Evolutionary conservation across 2,329 filamentous ascomycete species (phyloP).

Genomic region (Sphaerulina vaccinii): DNA sequence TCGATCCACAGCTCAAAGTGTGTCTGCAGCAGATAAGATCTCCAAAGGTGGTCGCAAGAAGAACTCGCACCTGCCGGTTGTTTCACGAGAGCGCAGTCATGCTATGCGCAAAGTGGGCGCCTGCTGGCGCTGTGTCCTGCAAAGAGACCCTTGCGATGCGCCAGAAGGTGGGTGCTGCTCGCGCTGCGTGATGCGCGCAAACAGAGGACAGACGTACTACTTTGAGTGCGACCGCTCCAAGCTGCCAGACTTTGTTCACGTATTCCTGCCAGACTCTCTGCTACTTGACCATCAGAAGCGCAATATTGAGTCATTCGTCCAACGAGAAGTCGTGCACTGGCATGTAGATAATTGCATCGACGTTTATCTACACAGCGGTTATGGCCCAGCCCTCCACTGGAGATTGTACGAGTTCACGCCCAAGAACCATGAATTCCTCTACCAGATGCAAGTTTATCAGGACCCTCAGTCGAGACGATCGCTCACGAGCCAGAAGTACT

Average conservation of each 20-base stretch:
- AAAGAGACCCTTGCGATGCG: conserved; percentile 45
- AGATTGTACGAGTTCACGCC: conserved; percentile 50
- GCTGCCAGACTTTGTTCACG: conserved; percentile 44
- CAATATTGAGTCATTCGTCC: conserved; percentile 43
- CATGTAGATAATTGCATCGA: conserved; percentile 39
- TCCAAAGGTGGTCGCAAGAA: conserved; percentile 38
- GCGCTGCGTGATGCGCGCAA: conserved; percentile 36
- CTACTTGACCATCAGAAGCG: conserved; percentile 40
- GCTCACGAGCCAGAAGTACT: conserved; percentile 38
- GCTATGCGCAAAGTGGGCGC: conserved; percentile 48
- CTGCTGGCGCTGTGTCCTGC: conserved; percentile 51
- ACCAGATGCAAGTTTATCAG: conserved; percentile 46
- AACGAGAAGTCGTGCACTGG: conserved; percentile 38
- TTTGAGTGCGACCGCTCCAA: conserved; percentile 49
- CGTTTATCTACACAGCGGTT: conserved; percentile 45
- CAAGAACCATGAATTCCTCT: conserved; percentile 40
- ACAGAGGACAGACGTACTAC: conserved; percentile 41
- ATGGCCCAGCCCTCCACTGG: conserved; percentile 45
- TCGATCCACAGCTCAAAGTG: neutral
- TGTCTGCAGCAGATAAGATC: conserved; percentile 13
- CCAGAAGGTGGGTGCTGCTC: conserved; percentile 30
- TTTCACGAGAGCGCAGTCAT: conserved; percentile 42
- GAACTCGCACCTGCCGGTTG: conserved; percentile 39
- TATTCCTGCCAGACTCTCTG: conserved; percentile 42
- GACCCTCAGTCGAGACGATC: conserved; percentile 34